A percentile compares a stretch with the other conserved stretches of the same genome.
Conservation (phyloP, 371 early-diverging fungal genomes). For the Mortierella sp. region DNA sequence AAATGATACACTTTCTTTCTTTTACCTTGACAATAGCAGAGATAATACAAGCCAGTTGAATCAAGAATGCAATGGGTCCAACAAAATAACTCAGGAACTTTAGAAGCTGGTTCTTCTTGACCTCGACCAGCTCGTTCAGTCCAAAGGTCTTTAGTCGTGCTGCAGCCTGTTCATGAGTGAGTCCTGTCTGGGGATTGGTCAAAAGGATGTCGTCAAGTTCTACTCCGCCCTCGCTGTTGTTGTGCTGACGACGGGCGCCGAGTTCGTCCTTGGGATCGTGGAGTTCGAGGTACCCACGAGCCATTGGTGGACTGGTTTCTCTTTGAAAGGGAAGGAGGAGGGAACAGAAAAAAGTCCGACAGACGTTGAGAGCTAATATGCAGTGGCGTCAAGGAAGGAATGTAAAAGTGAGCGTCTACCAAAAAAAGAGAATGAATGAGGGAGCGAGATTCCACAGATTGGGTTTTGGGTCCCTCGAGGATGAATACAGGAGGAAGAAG, state of each 20-base stretch:
- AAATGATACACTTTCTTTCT: no score
- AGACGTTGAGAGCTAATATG: background rate
- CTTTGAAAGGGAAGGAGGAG: background rate
- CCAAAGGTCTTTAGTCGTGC: constrained; percentile 63
- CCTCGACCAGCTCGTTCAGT: constrained; percentile 69
- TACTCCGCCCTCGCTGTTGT: constrained; percentile 13
- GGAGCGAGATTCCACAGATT: no score
- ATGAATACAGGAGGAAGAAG: background rate
- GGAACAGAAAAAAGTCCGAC: background rate
- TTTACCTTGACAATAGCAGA: constrained; percentile 64
- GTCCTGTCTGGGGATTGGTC: constrained; percentile 62
- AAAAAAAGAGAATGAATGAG: background rate
- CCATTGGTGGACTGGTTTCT: no score
- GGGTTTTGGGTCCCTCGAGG: no score
- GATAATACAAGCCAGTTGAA: constrained; percentile 73
- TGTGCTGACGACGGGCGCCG: background rate
- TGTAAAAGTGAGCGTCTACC: no score
- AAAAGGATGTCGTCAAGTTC: constrained; percentile 65
- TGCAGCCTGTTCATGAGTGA: constrained; percentile 58
- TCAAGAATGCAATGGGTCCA: constrained; percentile 78
- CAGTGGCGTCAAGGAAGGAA: background rate
- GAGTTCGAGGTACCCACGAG: constrained; percentile 46
- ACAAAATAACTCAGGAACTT: constrained; percentile 82
- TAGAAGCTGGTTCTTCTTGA: constrained; percentile 71
- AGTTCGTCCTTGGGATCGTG: constrained; percentile 34